These are phyloP conservation scores for Lactarius indigo DNA, from an alignment of 768 basidiomycete species.

Conservation along the genomic window DNA sequence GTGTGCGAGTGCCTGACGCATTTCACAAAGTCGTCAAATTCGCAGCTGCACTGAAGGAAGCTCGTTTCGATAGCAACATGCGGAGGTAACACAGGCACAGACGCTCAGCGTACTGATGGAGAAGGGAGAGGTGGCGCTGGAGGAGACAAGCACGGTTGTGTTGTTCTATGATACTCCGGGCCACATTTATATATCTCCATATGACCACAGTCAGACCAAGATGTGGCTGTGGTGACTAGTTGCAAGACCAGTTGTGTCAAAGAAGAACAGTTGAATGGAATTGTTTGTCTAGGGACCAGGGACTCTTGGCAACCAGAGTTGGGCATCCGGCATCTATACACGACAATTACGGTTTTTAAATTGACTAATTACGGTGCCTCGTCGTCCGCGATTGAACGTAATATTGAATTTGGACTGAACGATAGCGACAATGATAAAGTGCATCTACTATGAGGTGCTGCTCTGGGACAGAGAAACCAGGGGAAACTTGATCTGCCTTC, in stretches of 20 bases:
- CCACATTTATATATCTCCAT: not conserved
- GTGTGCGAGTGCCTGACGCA: not conserved
- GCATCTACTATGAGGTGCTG: not conserved
- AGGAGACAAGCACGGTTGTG: conserved; percentile 10
- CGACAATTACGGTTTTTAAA: not conserved
- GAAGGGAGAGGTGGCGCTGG: conserved; percentile 7
- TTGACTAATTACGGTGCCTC: no score
- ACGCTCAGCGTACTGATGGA: conserved; percentile 14
- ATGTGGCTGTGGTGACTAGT: not conserved
- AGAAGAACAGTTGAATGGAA: not conserved
- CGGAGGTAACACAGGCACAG: not conserved
- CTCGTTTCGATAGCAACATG: conserved; percentile 10
- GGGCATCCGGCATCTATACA: not conserved
- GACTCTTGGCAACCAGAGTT: not conserved
- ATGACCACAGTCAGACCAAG: no score
- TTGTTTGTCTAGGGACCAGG: no score
- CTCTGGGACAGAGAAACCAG: not conserved
- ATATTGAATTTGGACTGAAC: not conserved
- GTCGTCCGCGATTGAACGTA: no score
- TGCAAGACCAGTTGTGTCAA: no score
- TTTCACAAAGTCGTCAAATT: conserved; percentile 6
- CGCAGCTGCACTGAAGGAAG: not conserved
- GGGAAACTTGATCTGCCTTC: not conserved
- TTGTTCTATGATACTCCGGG: not conserved
- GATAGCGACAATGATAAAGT: not conserved